Evolutionary conservation across 1,284 basidiomycete genomes (phyloP).

Genomic region (Puccinia triticina): DNA sequence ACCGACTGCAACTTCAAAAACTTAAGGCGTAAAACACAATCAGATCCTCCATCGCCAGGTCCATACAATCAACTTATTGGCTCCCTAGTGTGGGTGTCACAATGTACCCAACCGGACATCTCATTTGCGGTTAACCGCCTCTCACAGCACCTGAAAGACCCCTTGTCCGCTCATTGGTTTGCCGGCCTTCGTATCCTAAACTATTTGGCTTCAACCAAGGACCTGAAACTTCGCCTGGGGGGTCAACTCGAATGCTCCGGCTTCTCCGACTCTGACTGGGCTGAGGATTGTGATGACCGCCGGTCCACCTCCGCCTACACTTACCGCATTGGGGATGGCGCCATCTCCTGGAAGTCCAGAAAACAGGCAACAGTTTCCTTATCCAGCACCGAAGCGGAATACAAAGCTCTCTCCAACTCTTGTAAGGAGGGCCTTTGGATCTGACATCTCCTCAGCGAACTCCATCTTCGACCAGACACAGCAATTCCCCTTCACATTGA

Average conservation of each 20-base stretch:
- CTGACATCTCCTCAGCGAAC: neutral
- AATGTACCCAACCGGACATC: slow-evolving; percentile 14
- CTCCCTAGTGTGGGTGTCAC: neutral
- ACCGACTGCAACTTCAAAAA: no score
- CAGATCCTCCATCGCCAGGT: no score
- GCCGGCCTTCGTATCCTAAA: neutral
- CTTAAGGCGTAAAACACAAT: no score
- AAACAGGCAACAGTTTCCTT: slow-evolving; percentile 8
- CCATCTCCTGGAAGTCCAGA: neutral
- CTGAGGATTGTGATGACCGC: neutral
- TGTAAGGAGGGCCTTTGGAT: no score
- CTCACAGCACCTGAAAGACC: neutral
- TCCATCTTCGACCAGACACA: neutral
- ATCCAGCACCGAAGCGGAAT: no score
- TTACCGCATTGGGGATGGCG: neutral
- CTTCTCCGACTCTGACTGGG: slow-evolving; percentile 11
- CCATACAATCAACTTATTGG: no score
- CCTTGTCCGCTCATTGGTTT: neutral
- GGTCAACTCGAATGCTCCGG: neutral
- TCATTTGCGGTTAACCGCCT: neutral
- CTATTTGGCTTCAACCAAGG: neutral
- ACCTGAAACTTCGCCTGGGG: neutral
- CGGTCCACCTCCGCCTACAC: no score
- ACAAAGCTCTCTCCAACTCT: no score
- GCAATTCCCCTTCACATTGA: slow-evolving; percentile 60